A percentile compares a stretch with the other conserved stretches of the same genome.
Conservation (phyloP, 2,329 filamentous ascomycete genomes). For the Chaetomiaceae sp. region DNA sequence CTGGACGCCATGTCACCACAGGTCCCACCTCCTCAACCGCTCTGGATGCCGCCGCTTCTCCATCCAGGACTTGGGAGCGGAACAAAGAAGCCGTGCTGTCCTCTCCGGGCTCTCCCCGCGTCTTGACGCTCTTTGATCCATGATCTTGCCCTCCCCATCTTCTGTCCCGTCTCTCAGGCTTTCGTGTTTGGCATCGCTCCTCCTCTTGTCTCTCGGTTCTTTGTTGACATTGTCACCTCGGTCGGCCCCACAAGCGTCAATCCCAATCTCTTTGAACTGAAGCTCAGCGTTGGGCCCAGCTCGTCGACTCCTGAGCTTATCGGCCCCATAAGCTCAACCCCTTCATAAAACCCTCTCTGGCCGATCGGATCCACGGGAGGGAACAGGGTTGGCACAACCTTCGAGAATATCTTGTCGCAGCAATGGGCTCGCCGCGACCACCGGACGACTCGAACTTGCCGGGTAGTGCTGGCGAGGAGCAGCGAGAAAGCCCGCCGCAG, state of each 20-base stretch:
- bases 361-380: neutral
- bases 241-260: conserved; percentile 1
- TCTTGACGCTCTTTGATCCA: neutral
- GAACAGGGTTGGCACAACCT: neutral
- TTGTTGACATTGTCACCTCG: neutral
- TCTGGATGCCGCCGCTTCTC: conserved; percentile 3
- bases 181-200: neutral
- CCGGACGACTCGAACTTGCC: conserved; percentile 6
- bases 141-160: neutral
- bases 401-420: neutral
- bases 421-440: conserved; percentile 18
- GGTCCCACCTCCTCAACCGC: conserved; percentile 7
- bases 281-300: no score
- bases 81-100: neutral
- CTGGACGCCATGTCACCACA: neutral
- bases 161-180: neutral
- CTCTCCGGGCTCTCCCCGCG: neutral
- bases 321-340: neutral
- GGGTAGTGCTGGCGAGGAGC: neutral
- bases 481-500: conserved; percentile 3
- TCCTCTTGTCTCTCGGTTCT: neutral
- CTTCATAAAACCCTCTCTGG: neutral
- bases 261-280: conserved; percentile 2
- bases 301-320: neutral
- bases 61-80: neutral